Percentiles rank a stretch among this genome's conserved stretches.
Evolutionary conservation across 116 monocot species (phyloP).

Genomic region (Posidonia oceanica): DNA sequence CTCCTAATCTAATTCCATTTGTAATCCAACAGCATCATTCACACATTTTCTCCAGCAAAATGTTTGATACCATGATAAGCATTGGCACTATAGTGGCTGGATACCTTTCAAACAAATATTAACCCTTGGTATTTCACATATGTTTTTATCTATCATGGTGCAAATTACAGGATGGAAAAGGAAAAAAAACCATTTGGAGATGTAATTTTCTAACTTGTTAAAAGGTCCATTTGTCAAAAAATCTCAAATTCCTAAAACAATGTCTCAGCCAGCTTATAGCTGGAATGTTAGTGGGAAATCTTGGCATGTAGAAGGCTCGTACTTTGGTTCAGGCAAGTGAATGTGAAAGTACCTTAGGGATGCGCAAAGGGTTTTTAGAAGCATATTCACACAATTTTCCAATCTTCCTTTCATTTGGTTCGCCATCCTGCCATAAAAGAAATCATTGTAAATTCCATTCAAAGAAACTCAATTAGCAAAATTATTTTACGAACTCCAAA

Average conservation of each 20-base stretch:
- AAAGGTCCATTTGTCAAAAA: too few relatives aligned
- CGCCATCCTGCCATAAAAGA: constrained; percentile 59
- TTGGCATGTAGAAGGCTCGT: background rate
- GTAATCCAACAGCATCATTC: too few relatives aligned
- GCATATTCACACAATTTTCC: constrained; percentile 93
- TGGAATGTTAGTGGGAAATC: background rate
- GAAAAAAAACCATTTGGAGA: too few relatives aligned
- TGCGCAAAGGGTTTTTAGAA: constrained; percentile 82
- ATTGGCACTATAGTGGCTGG: background rate
- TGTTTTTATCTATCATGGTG: too few relatives aligned
- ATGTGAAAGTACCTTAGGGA: constrained; percentile 59
- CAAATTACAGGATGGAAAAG: background rate
- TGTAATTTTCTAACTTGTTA: too few relatives aligned
- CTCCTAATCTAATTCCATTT: too few relatives aligned
- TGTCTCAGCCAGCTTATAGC: background rate
- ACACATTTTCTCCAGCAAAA: too few relatives aligned
- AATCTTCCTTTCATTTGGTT: constrained; percentile 83
- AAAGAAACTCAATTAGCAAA: too few relatives aligned
- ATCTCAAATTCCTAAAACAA: background rate
- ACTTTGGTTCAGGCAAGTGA: background rate
- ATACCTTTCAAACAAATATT: background rate
- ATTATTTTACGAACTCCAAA: too few relatives aligned
- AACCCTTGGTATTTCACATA: too few relatives aligned
- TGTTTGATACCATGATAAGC: background rate
- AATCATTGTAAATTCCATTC: background rate